Percentiles rank a stretch among this genome's conserved stretches.
phyloP scores from a whole-genome alignment of 208 protist species.

The Leishmania lainsoni region DNA sequence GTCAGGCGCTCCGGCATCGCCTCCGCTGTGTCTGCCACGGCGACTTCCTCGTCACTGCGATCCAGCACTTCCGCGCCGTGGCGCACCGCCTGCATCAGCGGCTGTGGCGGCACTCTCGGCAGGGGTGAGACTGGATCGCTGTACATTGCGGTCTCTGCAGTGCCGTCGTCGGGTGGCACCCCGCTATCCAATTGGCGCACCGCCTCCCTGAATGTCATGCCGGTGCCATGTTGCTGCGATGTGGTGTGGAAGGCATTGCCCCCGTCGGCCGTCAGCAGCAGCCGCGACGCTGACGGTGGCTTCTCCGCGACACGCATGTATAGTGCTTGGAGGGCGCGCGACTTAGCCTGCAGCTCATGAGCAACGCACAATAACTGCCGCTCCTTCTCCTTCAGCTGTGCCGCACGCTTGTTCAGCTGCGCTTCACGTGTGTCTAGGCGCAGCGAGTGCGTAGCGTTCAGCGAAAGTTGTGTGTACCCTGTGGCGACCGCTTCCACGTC shows the following conservation, averaged over 20 bases:
- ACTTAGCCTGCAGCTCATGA: conserved; percentile 40
- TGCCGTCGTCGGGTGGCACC: background rate
- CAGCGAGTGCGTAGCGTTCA: background rate
- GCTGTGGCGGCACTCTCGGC: conserved; percentile 1
- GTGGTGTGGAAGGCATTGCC: background rate
- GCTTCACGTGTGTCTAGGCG: conserved; percentile 25
- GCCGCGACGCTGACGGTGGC: background rate
- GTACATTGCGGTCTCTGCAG: background rate
- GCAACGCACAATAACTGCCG: conserved; percentile 38
- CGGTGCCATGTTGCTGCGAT: background rate
- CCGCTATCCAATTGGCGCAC: background rate
- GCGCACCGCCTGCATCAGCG: background rate
- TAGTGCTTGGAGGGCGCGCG: conserved; percentile 27
- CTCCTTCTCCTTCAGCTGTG: conserved; percentile 44
- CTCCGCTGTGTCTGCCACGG: background rate
- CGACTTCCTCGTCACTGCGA: background rate
- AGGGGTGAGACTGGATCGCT: background rate
- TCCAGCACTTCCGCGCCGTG: background rate
- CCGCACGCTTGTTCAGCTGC: conserved; percentile 22
- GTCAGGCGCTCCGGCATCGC: conserved; percentile 10
- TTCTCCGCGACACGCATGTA: background rate
- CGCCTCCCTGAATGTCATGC: background rate
- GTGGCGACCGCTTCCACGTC: background rate
- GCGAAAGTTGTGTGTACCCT: background rate
- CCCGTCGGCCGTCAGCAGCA: background rate